Conservation (phyloP, 1,139 yeast species). For the Yamadazyma triangularis region DNA sequence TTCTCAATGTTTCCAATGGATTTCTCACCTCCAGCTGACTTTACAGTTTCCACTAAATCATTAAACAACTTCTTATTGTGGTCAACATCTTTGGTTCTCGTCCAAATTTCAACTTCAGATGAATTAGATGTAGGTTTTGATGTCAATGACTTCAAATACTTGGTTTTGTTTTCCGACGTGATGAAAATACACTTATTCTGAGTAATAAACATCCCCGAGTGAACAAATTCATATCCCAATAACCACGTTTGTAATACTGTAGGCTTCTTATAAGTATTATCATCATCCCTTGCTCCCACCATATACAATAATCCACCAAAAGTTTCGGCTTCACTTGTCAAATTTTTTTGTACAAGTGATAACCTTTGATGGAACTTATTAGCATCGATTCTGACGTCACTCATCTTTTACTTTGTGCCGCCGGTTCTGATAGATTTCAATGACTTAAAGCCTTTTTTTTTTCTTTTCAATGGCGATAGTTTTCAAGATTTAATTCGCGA, state of each 20-base stretch:
- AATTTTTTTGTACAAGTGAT: conserved; percentile 35
- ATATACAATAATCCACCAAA: conserved; percentile 55
- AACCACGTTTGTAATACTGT: conserved; percentile 90
- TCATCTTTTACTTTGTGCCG: conserved; percentile 11
- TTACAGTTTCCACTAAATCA: conserved; percentile 50
- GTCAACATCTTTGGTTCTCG: conserved; percentile 76
- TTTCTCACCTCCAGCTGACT: conserved; percentile 30
- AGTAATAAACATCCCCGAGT: conserved; percentile 70
- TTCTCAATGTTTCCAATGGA: conserved; percentile 63
- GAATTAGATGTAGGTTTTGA: conserved; percentile 32
- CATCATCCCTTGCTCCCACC: conserved; percentile 82
- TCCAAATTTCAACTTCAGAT: conserved; percentile 60
- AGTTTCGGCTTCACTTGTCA: conserved; percentile 23
- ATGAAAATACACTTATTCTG: conserved; percentile 59
- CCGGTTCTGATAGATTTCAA: no score
- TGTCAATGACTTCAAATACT: conserved; percentile 59
- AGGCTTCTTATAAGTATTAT: conserved; percentile 86
- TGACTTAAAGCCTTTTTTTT: no score
- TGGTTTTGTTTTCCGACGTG: conserved; percentile 86
- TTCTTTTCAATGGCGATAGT: background rate
- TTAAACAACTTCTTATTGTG: conserved; percentile 66
- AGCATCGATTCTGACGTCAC: conserved; percentile 38
- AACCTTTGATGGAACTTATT: conserved; percentile 38
- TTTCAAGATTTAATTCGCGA: no score
- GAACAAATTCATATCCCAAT: conserved; percentile 91